A percentile compares a stretch with the other conserved stretches of the same genome.
Conservation (phyloP, 495 filamentous ascomycete species). For the Penicillium parvum region DNA sequence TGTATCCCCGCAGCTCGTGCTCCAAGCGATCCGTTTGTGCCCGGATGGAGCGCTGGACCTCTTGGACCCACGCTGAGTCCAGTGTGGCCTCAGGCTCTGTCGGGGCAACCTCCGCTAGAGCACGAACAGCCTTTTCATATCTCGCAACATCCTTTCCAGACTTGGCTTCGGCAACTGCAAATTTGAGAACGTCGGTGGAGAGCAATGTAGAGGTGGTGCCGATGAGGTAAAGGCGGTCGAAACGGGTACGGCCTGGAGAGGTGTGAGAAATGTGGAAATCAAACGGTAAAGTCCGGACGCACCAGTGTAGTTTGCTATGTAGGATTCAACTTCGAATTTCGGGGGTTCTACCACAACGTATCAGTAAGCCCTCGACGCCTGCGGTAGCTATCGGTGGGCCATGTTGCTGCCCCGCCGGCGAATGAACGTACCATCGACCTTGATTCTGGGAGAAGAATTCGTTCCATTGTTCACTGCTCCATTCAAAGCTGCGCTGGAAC, state of each 20-base stretch:
- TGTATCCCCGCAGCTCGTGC: slow-evolving; percentile 83
- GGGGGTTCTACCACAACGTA: slow-evolving; percentile 58
- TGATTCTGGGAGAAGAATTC: slow-evolving; percentile 11
- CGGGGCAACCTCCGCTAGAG: slow-evolving; percentile 57
- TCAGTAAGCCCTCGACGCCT: not conserved
- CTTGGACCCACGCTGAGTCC: slow-evolving; percentile 68
- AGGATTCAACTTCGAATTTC: slow-evolving; percentile 89
- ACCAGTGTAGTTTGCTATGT: slow-evolving; percentile 90
- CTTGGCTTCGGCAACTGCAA: slow-evolving; percentile 73
- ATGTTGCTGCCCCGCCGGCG: slow-evolving; percentile 2
- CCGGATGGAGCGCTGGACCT: slow-evolving; percentile 57
- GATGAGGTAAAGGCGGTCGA: slow-evolving; percentile 77
- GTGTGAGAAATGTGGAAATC: not conserved
- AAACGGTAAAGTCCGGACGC: slow-evolving; percentile 1
- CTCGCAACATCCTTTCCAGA: slow-evolving; percentile 64
- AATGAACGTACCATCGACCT: slow-evolving; percentile 29
- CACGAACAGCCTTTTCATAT: slow-evolving; percentile 66
- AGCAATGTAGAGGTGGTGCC: slow-evolving; percentile 73
- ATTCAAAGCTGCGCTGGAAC: not conserved
- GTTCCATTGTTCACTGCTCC: slow-evolving; percentile 11
- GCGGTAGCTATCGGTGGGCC: not conserved
- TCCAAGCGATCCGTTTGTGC: slow-evolving; percentile 69
- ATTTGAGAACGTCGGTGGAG: slow-evolving; percentile 73
- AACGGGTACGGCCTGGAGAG: slow-evolving; percentile 53
- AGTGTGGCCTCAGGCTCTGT: slow-evolving; percentile 60